Evolutionary conservation across 1,284 basidiomycete species (phyloP), one percentile per base, ranked within the genome.

Genomic region (Leccinum pachyderme): DNA sequence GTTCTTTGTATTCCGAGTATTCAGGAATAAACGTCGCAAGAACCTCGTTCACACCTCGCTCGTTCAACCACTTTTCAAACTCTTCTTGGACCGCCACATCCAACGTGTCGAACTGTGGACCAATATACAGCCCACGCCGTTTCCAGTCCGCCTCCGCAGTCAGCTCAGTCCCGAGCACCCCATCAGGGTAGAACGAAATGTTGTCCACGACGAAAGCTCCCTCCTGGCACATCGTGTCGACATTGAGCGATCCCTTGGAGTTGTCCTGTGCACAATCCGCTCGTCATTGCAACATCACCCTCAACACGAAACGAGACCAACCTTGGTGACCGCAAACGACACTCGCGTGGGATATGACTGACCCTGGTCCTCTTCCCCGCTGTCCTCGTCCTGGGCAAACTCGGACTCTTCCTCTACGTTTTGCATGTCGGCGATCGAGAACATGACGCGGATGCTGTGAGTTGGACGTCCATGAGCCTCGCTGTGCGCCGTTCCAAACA

Each of bases 101-200:
- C 47, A 98, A 84, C 51, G 94, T 92, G 58, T 96, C 93, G 68
- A 98, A 98, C 76, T 87, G 84, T 53, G 95, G 95, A 3, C 95
- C 95, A 69, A 97, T 86, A 80, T 97, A 98, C 62, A 90, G 76
- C 8, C 91, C 93, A 44, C 95, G 84, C 51, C 95, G 85, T 69
- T 89, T 88, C 92, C 92, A 98, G 76, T 98, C 95, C 12, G 90
- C 90, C 61, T 98, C 94, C 7, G 92, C 87, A 22, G 87, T 92
- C 61, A 93, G 74, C 32, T 89, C 87, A 9, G 85, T 88, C 13
- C 89, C 95, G 33, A 93, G 65, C 65, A 83, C 81, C 31, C 77
- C 74, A 62, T 93, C 89, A 18, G 78, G 74, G 75, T 96, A 97
- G 78, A 80, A 96, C 4, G 93, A 85, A 58, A 96, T 83, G 73